Conservation (phyloP, 495 filamentous ascomycete genomes). For the Sporormia fimetaria region DNA sequence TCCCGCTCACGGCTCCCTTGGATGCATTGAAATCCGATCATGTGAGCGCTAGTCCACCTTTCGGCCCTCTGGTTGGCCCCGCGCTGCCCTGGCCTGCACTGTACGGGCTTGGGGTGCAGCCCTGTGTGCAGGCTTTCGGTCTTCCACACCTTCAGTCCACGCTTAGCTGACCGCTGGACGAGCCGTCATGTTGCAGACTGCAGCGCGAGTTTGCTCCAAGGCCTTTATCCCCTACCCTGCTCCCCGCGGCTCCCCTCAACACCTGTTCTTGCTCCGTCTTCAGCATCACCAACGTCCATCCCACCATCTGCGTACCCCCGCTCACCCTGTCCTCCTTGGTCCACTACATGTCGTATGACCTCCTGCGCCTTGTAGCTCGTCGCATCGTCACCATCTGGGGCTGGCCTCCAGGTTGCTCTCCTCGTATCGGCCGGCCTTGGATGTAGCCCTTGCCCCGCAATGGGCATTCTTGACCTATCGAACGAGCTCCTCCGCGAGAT, state of each 20-base stretch:
- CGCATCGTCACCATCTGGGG: background rate
- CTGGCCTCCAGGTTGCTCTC: background rate
- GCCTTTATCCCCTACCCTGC: conserved; percentile 17
- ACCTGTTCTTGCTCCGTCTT: conserved; percentile 13
- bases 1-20: conserved; percentile 1
- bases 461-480: conserved; percentile 41
- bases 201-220: conserved; percentile 21
- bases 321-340: conserved; percentile 18
- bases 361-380: too few species aligned
- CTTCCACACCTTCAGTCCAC: conserved; percentile 21
- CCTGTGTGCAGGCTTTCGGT: conserved; percentile 12
- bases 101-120: conserved; percentile 13
- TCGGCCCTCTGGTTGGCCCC: conserved; percentile 4
- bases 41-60: conserved; percentile 1
- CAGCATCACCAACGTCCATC: conserved; percentile 11
- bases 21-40: conserved; percentile 9
- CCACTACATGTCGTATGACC: too few species aligned
- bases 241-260: conserved; percentile 16
- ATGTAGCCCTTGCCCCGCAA: conserved; percentile 20
- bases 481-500: conserved; percentile 53
- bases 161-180: conserved; percentile 23
- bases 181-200: conserved; percentile 22
- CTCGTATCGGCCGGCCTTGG: conserved; percentile 16
- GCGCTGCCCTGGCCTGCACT: background rate
- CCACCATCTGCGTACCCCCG: conserved; percentile 13